Evolutionary conservation across 1,139 yeast genomes (phyloP).

Genomic region (Candida albicans): DNA sequence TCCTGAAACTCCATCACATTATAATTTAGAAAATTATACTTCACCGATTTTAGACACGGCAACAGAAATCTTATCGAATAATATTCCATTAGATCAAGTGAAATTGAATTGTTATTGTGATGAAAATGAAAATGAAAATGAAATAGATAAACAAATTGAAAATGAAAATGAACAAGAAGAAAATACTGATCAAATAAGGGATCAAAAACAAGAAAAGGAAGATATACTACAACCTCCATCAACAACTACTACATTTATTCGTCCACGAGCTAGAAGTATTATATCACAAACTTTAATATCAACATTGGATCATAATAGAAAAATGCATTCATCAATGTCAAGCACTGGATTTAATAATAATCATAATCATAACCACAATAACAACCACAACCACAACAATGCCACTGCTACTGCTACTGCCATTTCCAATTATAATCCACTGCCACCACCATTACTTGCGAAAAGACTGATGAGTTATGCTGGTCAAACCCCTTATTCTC

Average conservation of each 20-base stretch:
- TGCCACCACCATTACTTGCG: slow-evolving; percentile 3
- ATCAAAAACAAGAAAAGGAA: neutral
- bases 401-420: neutral
- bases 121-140: slow-evolving; percentile 4
- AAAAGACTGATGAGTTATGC: slow-evolving; percentile 15
- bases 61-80: slow-evolving; percentile 28
- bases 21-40: slow-evolving; percentile 29
- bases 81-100: slow-evolving; percentile 25
- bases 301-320: slow-evolving; percentile 14
- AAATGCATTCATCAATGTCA: slow-evolving; percentile 2
- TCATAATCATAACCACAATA: too few species aligned
- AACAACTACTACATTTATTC: slow-evolving; percentile 3
- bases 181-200: slow-evolving; percentile 2
- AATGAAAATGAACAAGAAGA: slow-evolving; percentile 4
- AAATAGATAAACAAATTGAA: too few species aligned
- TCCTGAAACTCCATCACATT: slow-evolving; percentile 24
- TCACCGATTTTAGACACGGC: slow-evolving; percentile 35
- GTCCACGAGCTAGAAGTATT: slow-evolving; percentile 25
- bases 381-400: too few species aligned
- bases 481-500: slow-evolving; percentile 12
- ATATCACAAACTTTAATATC: slow-evolving; percentile 26
- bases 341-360: too few species aligned
- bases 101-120: slow-evolving; percentile 28
- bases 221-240: neutral
- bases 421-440: neutral